Evolutionary conservation across 805 yeast species (phyloP), one percentile per base, ranked within the genome.

Genomic region (Candida dajiaensis): DNA sequence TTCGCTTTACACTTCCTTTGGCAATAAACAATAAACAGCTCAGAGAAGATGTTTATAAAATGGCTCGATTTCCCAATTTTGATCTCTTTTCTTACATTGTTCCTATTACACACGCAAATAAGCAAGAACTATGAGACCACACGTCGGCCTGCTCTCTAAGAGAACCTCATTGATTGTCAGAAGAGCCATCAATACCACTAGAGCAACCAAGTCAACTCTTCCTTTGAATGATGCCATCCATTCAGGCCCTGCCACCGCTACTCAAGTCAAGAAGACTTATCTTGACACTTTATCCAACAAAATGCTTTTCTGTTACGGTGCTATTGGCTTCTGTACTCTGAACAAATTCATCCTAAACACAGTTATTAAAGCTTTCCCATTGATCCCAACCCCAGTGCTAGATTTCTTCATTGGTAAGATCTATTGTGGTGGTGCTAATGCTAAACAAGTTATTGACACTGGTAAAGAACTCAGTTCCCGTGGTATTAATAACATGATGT

Each of bases 401-500:
- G 86, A 81, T 66, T 66, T 78, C 37, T 72, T 89, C 51, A 87
- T 90, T 16, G 89, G 86, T 63, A 84, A 84, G 49, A 74, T 87
- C 50, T 90, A 92, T 68, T 85, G 95, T 62, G 98, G 98, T 36
- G 98, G 98, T 47, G 92, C 86, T 57, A 79, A 77, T 49, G 74
- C 83, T 46, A 65, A 66, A 11, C 85, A 89, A 53, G 94, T 90
- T 13, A 71, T 78, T 45, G 63, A 71, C 46, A 85, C 96, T 4
- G 96, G 95, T 44, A 68, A 72, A 46, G 71, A 79, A 48, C 73
- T 90, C 54, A 72, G 79, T 45, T 64, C 74, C 43, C 74, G 95
- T 50, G 95, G 96, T 10, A 85, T 89, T 59, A 80, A 86, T 55
- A 92, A 90, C 71, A 88, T 90, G 95, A 89, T 90, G 96, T 71